Evolutionary conservation across 2,329 filamentous ascomycete species (phyloP).

Genomic region (Verticillium nonalfalfae): DNA sequence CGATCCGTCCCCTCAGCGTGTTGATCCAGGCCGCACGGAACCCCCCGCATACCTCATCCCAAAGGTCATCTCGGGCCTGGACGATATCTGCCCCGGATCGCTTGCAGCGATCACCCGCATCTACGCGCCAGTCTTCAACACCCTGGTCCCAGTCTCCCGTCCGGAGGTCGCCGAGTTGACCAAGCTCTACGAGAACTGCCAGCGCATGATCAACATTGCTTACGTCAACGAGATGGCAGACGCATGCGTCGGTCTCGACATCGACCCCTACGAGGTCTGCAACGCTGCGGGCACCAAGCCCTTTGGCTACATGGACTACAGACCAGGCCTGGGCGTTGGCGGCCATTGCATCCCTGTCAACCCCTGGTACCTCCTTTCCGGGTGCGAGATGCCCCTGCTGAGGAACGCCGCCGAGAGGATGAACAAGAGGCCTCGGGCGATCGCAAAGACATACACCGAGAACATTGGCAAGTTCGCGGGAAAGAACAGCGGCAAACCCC

Average conservation of each 20-base stretch:
- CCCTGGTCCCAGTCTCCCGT: slow-evolving; percentile 38
- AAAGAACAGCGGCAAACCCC: not conserved
- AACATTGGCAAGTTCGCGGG: not conserved
- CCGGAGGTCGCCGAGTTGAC: slow-evolving; percentile 53
- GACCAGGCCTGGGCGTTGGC: slow-evolving; percentile 42
- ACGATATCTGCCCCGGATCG: slow-evolving; percentile 37
- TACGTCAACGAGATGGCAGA: slow-evolving; percentile 53
- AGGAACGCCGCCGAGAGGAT: slow-evolving; percentile 35
- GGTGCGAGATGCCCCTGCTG: slow-evolving; percentile 39
- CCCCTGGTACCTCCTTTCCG: slow-evolving; percentile 44
- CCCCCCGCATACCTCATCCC: slow-evolving; percentile 37
- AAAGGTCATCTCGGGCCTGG: slow-evolving; percentile 47
- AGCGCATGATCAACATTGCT: slow-evolving; percentile 47
- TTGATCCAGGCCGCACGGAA: slow-evolving; percentile 41
- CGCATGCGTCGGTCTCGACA: slow-evolving; percentile 35
- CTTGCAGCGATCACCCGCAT: slow-evolving; percentile 34
- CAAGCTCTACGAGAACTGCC: slow-evolving; percentile 53
- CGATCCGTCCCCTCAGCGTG: slow-evolving; percentile 18
- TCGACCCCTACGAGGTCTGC: slow-evolving; percentile 45
- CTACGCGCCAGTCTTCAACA: slow-evolving; percentile 40
- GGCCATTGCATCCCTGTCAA: slow-evolving; percentile 53
- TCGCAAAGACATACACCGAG: slow-evolving; percentile 18
- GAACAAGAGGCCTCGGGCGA: slow-evolving; percentile 30
- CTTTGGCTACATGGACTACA: slow-evolving; percentile 44
- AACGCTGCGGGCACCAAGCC: slow-evolving; percentile 42